These are phyloP conservation scores for Funneliformis mosseae DNA, from an alignment of 192 early-diverging fungal genomes.

Conservation along the genomic window DNA sequence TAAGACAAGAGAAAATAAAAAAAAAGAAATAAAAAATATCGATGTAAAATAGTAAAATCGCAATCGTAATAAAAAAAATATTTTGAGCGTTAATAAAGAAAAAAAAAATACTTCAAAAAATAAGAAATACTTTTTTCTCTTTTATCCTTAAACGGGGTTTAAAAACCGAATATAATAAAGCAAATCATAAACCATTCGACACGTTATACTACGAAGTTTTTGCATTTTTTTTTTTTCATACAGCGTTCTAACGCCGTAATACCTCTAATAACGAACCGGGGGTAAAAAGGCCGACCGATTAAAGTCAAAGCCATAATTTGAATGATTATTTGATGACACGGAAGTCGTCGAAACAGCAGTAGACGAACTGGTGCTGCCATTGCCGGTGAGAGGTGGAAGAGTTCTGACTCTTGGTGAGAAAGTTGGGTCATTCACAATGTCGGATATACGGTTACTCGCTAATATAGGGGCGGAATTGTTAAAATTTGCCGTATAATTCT, in stretches of 20 bases:
- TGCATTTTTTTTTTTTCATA: too few relatives aligned
- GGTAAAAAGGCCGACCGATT: not conserved
- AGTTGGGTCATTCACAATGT: slow-evolving; percentile 17
- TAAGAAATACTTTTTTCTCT: too few relatives aligned
- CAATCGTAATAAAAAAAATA: too few relatives aligned
- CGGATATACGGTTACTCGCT: slow-evolving; percentile 7
- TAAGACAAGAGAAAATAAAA: too few relatives aligned
- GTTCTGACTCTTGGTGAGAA: not conserved
- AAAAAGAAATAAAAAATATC: too few relatives aligned
- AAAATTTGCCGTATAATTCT: not conserved
- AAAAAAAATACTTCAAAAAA: too few relatives aligned
- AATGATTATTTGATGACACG: not conserved
- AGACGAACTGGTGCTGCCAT: not conserved
- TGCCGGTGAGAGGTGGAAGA: slow-evolving; percentile 3
- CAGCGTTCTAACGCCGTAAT: not conserved
- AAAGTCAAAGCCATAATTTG: not conserved
- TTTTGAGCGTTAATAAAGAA: too few relatives aligned
- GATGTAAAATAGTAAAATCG: too few relatives aligned
- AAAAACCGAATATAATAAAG: too few relatives aligned
- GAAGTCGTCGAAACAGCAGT: not conserved
- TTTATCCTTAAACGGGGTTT: too few relatives aligned
- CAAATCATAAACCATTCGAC: too few relatives aligned
- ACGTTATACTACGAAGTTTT: too few relatives aligned
- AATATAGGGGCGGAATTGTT: not conserved
- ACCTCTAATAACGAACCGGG: not conserved